Evolutionary conservation across 78 protist species (phyloP), one percentile per base, ranked within the genome.

Genomic region (Pelomyxa schiedti): DNA sequence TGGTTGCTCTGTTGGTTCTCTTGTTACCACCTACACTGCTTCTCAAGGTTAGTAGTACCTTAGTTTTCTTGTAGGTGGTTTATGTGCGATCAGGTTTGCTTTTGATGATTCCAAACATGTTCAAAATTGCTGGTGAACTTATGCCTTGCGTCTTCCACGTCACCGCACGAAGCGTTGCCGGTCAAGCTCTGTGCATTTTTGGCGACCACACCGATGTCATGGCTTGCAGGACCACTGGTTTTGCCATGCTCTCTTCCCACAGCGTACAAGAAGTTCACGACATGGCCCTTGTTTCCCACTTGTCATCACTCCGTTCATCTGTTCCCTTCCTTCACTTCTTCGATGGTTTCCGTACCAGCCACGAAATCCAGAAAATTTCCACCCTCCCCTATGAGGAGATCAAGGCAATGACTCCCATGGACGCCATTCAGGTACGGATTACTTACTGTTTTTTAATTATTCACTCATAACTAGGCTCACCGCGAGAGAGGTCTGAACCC

Each of bases 61-160:
- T 16, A 47, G 16, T 16, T 16, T 24, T 24, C 58, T 24, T 16
- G 16, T 16, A 16, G 58, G 58, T 16, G 58, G 16, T 16, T 47
- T 47, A 24, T 47, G 16, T 16, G 32, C 32, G 32, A 16, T 47
- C 58, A 47, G 92, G 92, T 4, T 69, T 88, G n/a, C 63, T 88
- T 40, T 74, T 88, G 36, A 88, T 88, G 92, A 69, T 88, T 35
- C 92, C 92, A 43, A 84, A 84, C 78, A 77, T 88, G 81, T 88
- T 82, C 76, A 66, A 75, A 69, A 84, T 88, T 26, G 92, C 89
- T 8, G 93, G 93, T 8, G 93, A 86, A 69, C 30, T 40, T 24
- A 0, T 75, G 8, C 93, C 93, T 29, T 4, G 63, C 38, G 87
- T 82, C n/a, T 8, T 89, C 58, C 93, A 89, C 66, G 84, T 85